phyloP scores from a whole-genome alignment of 179 eudicot species.

The Spinacia oleracea region DNA sequence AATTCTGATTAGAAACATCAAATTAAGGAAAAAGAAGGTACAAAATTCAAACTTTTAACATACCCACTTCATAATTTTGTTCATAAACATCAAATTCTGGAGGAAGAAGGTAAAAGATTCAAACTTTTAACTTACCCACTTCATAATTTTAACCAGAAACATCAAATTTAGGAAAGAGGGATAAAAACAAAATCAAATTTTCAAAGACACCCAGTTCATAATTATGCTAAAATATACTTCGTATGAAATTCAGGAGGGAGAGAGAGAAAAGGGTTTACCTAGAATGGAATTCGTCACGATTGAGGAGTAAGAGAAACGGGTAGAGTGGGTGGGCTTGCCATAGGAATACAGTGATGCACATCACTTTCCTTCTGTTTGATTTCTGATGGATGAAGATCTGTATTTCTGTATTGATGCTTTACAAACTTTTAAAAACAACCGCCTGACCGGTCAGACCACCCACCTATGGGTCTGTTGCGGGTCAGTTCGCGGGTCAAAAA shows the following conservation, averaged over 20 bases:
- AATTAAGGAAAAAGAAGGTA: too few relatives aligned
- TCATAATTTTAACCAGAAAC: background rate
- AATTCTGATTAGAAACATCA: too few relatives aligned
- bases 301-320: conserved; percentile 76
- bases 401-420: background rate
- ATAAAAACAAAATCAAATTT: too few relatives aligned
- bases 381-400: background rate
- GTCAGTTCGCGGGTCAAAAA: too few relatives aligned
- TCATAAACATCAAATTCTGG: background rate
- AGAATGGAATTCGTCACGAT: conserved; percentile 79
- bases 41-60: background rate
- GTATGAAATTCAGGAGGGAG: background rate
- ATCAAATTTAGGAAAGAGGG: too few relatives aligned
- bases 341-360: conserved; percentile 77
- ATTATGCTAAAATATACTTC: too few relatives aligned
- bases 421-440: too few relatives aligned
- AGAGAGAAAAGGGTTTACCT: conserved; percentile 35
- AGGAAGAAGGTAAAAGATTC: too few relatives aligned
- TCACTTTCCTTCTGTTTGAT: conserved; percentile 20
- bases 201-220: background rate
- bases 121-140: background rate
- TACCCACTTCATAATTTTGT: background rate
- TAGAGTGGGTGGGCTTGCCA: conserved; percentile 83
- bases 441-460: too few relatives aligned
- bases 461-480: too few relatives aligned